Conservation (phyloP, 139 green algal species). For the Eudorina sp. region DNA sequence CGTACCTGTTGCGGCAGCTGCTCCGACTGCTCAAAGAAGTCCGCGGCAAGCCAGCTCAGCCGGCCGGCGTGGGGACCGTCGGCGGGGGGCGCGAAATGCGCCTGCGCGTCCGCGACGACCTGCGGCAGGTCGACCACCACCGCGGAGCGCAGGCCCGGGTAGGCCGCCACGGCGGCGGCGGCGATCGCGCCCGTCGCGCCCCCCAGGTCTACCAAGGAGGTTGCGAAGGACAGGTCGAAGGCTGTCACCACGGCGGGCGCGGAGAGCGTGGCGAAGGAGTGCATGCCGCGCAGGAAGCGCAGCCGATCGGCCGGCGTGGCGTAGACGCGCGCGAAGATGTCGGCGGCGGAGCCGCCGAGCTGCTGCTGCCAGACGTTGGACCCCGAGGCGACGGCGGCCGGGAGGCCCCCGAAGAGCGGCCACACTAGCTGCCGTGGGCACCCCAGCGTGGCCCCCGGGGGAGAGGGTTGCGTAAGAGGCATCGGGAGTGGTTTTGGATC, state of each 20-base stretch:
- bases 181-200: constrained; percentile 60
- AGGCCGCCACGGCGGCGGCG: background rate
- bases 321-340: constrained; percentile 60
- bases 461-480: too few relatives aligned
- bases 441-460: too few relatives aligned
- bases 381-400: constrained; percentile 31
- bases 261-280: constrained; percentile 47
- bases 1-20: constrained; percentile 44
- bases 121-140: constrained; percentile 59
- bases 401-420: constrained; percentile 51
- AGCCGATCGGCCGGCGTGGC: constrained; percentile 28
- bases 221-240: constrained; percentile 54
- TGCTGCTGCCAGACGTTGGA: constrained; percentile 48
- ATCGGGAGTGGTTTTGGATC: too few relatives aligned
- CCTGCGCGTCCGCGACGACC: constrained; percentile 36
- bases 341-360: constrained; percentile 34
- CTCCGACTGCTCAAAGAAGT: constrained; percentile 53
- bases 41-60: constrained; percentile 55
- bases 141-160: constrained; percentile 39
- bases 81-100: constrained; percentile 44
- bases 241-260: constrained; percentile 48
- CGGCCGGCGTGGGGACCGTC: background rate
- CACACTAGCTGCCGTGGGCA: constrained; percentile 32
- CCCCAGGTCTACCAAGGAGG: constrained; percentile 50
- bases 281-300: constrained; percentile 66